Evolutionary conservation across 2,329 filamentous ascomycete genomes (phyloP).

Genomic region (Colletotrichum sp.): DNA sequence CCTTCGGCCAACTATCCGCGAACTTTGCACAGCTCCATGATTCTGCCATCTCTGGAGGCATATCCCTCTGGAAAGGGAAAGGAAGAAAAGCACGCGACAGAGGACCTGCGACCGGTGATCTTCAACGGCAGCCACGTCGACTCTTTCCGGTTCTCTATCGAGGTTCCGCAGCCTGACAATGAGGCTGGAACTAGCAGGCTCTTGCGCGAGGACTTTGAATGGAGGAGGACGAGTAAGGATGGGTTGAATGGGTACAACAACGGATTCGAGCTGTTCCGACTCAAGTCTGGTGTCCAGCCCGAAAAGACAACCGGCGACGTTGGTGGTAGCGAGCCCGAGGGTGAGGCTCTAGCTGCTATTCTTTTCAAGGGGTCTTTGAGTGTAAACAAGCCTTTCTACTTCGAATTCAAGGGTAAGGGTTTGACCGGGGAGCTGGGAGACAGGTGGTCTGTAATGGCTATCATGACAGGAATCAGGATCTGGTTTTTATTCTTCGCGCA

Average conservation of each 20-base stretch:
- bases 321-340: background rate
- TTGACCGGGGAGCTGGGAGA: background rate
- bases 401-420: background rate
- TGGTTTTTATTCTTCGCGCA: background rate
- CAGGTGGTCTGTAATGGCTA: background rate
- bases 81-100: background rate
- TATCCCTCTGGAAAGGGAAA: background rate
- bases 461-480: background rate
- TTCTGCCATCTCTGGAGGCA: background rate
- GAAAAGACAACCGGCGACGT: background rate
- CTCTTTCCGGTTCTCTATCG: background rate
- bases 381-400: background rate
- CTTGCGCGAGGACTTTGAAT: background rate
- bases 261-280: background rate
- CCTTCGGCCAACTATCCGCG: background rate
- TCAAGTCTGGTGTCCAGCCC: background rate
- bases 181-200: background rate
- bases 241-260: background rate
- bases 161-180: background rate
- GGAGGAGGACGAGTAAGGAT: background rate
- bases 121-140: background rate
- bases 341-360: background rate
- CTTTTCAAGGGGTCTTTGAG: background rate
- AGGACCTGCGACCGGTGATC: background rate
- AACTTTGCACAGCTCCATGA: background rate